Evolutionary conservation across 352 stramenopile species (phyloP).

Genomic region (Phytophthora agathidicida): DNA sequence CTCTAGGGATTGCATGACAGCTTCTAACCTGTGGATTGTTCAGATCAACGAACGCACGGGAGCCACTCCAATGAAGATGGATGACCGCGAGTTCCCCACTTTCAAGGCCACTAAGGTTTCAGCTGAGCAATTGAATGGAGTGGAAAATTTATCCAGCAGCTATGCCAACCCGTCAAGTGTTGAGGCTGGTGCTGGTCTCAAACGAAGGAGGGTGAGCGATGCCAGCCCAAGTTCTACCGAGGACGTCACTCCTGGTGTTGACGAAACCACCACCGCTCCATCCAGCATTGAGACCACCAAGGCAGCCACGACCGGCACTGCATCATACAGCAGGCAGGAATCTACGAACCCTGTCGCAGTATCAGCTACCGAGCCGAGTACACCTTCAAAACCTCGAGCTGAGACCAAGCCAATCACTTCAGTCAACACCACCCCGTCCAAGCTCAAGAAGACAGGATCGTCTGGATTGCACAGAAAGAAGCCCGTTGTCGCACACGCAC

Average conservation of each 20-base stretch:
- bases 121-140: background rate
- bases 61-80: conserved; percentile 51
- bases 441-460: conserved; percentile 16
- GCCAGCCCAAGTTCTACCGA: conserved; percentile 9
- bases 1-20: background rate
- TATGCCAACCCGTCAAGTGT: background rate
- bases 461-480: conserved; percentile 30
- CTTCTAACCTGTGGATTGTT: background rate
- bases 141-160: background rate
- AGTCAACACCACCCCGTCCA: conserved; percentile 21
- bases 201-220: conserved; percentile 30
- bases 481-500: conserved; percentile 5
- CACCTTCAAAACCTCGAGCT: conserved; percentile 6
- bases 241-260: background rate
- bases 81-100: conserved; percentile 34
- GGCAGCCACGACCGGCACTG: background rate
- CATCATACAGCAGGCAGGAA: conserved; percentile 22
- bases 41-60: conserved; percentile 48
- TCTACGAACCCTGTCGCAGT: background rate
- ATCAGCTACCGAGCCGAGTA: background rate
- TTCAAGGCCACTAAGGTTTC: conserved; percentile 50
- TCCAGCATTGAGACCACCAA: conserved; percentile 1
- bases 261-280: background rate
- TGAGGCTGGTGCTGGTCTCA: conserved; percentile 13
- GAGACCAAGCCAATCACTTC: conserved; percentile 6